phyloP scores from a whole-genome alignment of 2,329 filamentous ascomycete species.

The Pyrenophora seminiperda region DNA sequence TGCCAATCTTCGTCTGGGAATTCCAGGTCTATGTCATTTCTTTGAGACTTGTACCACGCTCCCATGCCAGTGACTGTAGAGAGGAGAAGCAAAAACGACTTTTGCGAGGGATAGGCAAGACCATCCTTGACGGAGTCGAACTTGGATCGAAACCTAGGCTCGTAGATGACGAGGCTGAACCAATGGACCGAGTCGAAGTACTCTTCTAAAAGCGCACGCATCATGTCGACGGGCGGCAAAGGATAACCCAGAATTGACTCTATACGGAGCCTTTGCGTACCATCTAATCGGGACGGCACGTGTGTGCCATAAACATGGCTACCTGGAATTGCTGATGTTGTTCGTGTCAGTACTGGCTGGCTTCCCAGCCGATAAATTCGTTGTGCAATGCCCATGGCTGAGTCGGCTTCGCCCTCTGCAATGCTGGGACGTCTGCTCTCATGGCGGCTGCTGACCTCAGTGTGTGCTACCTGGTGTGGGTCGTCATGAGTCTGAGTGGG shows the following conservation, averaged over 20 bases:
- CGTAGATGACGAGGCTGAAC: conserved; percentile 53
- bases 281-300: conserved; percentile 7
- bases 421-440: conserved; percentile 7
- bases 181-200: conserved; percentile 53
- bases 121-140: conserved; percentile 41
- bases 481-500: neutral
- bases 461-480: neutral
- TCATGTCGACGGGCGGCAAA: conserved; percentile 37
- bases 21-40: conserved; percentile 10
- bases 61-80: conserved; percentile 48
- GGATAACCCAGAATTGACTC: conserved; percentile 11
- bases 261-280: conserved; percentile 29
- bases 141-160: conserved; percentile 48
- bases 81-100: conserved; percentile 47
- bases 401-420: conserved; percentile 35
- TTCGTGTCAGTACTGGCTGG: conserved; percentile 34
- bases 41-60: conserved; percentile 47
- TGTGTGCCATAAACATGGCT: neutral
- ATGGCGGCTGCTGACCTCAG: neutral
- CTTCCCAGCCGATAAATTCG: neutral
- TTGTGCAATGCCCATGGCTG: conserved; percentile 44
- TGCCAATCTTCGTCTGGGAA: conserved; percentile 18
- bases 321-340: conserved; percentile 38
- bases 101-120: conserved; percentile 41
- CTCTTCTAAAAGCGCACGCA: conserved; percentile 46